These are phyloP conservation scores for Prunus padus DNA, from an alignment of 306 rosid species.

Conservation along the genomic window DNA sequence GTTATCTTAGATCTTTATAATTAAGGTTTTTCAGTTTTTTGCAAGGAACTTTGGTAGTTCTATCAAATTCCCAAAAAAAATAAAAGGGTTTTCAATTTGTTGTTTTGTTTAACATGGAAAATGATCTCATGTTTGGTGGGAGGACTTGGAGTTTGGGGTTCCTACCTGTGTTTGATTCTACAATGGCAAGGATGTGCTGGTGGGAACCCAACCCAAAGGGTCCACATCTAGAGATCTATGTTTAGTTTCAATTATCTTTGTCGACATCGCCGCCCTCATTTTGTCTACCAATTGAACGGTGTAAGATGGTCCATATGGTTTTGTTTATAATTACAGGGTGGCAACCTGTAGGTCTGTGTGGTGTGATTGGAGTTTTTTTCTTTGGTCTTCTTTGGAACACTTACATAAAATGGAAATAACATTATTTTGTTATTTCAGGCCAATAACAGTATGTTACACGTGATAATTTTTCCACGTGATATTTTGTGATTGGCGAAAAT, in stretches of 20 bases:
- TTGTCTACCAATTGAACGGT: conserved; percentile 14
- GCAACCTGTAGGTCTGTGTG: background rate
- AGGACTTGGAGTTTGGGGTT: conserved; percentile 21
- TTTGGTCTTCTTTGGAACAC: no score
- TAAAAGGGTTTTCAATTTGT: background rate
- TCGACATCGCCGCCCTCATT: background rate
- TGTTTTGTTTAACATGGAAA: conserved; percentile 15
- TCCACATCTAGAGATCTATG: conserved; percentile 31
- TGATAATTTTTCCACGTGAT: no score
- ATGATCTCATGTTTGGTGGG: conserved; percentile 27
- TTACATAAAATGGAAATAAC: no score
- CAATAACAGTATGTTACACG: no score
- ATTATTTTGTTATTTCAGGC: no score
- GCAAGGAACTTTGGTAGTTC: no score
- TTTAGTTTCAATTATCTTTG: conserved; percentile 2
- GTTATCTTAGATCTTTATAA: no score
- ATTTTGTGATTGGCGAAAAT: no score
- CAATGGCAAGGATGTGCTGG: conserved; percentile 44
- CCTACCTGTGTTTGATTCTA: conserved; percentile 41
- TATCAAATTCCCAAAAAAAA: no score
- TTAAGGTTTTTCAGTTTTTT: no score
- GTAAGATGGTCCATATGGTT: conserved; percentile 10
- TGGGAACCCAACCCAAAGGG: conserved; percentile 43
- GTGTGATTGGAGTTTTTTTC: background rate
- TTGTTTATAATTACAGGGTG: conserved; percentile 7